A percentile compares a stretch with the other conserved stretches of the same genome.
phyloP scores from a whole-genome alignment of 768 basidiomycete species.

The Boletus pseudo-olivaceus region DNA sequence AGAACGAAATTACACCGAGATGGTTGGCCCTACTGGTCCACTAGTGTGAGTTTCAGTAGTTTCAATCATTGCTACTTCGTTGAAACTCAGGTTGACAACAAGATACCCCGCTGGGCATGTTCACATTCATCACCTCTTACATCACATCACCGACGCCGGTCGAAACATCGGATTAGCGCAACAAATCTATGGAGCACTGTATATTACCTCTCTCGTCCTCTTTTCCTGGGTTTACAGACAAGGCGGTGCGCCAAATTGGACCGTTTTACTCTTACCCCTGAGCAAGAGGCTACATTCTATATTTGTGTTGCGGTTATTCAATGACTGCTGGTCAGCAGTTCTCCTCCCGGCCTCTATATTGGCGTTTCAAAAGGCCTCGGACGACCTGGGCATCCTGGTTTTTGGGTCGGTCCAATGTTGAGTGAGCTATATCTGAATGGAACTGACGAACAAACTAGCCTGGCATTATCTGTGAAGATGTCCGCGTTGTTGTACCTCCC shows the following conservation, averaged over 20 bases:
- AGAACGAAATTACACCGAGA: slow-evolving; percentile 75
- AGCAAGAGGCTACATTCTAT: slow-evolving; percentile 96
- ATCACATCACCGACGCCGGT: slow-evolving; percentile 60
- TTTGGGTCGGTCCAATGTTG: slow-evolving; percentile 58
- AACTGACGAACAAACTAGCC: slow-evolving; percentile 7
- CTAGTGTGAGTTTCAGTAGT: slow-evolving; percentile 61
- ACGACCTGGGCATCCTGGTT: slow-evolving; percentile 61
- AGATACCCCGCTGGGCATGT: slow-evolving; percentile 97
- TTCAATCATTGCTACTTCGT: not conserved
- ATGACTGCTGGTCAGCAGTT: slow-evolving; percentile 85
- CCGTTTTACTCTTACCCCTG: slow-evolving; percentile 66
- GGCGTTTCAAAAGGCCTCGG: slow-evolving; percentile 55
- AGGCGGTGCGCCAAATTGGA: slow-evolving; percentile 68
- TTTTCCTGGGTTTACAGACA: slow-evolving; percentile 66
- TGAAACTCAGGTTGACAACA: not conserved
- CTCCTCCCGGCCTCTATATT: slow-evolving; percentile 64
- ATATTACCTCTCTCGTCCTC: slow-evolving; percentile 60
- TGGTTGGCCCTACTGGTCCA: slow-evolving; percentile 89
- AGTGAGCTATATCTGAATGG: not conserved
- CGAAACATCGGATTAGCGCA: slow-evolving; percentile 63
- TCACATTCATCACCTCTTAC: slow-evolving; percentile 71
- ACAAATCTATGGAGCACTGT: slow-evolving; percentile 73
- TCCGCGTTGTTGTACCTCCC: slow-evolving; percentile 87
- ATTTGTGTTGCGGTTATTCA: slow-evolving; percentile 87
- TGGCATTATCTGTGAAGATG: slow-evolving; percentile 93